phyloP scores from a whole-genome alignment of 495 filamentous ascomycete genomes.

The Aspergillus haitiensis region DNA sequence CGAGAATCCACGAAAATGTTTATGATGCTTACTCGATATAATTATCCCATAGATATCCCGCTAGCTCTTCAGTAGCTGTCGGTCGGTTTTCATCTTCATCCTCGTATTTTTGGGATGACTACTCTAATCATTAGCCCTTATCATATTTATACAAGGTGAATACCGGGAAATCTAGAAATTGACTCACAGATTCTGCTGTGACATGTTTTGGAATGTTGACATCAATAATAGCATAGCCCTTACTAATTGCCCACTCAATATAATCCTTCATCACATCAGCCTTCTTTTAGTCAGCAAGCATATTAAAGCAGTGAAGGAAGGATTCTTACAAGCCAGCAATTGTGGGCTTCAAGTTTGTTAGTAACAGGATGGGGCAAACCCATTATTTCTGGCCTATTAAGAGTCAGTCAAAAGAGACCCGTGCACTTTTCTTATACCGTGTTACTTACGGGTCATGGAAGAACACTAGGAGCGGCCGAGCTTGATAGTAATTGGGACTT shows the following conservation, averaged over 20 bases:
- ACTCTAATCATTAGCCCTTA: slow-evolving; percentile 33
- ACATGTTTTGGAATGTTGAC: slow-evolving; percentile 81
- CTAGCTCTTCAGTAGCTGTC: slow-evolving; percentile 67
- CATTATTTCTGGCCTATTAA: slow-evolving; percentile 66
- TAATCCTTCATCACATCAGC: slow-evolving; percentile 76
- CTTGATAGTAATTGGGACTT: slow-evolving; percentile 55
- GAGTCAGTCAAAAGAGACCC: slow-evolving; percentile 15
- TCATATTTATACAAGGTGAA: slow-evolving; percentile 1
- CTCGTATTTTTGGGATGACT: slow-evolving; percentile 38
- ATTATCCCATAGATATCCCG: slow-evolving; percentile 94
- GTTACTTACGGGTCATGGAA: slow-evolving; percentile 76
- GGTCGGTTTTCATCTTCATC: slow-evolving; percentile 45
- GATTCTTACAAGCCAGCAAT: slow-evolving; percentile 78
- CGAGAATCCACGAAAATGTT: not conserved
- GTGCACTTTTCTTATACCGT: not conserved
- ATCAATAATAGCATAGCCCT: slow-evolving; percentile 80
- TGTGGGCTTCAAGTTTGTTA: slow-evolving; percentile 74
- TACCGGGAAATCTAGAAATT: not conserved
- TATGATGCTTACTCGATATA: slow-evolving; percentile 70
- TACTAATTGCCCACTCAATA: slow-evolving; percentile 72
- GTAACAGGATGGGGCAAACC: slow-evolving; percentile 66
- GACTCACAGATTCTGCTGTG: slow-evolving; percentile 40
- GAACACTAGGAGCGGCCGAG: slow-evolving; percentile 65
- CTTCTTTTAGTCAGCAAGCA: slow-evolving; percentile 54
- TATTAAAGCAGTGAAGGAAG: slow-evolving; percentile 11